Conservation (phyloP, 148 eudicot genomes). For the Fagopyrum esculentum region DNA sequence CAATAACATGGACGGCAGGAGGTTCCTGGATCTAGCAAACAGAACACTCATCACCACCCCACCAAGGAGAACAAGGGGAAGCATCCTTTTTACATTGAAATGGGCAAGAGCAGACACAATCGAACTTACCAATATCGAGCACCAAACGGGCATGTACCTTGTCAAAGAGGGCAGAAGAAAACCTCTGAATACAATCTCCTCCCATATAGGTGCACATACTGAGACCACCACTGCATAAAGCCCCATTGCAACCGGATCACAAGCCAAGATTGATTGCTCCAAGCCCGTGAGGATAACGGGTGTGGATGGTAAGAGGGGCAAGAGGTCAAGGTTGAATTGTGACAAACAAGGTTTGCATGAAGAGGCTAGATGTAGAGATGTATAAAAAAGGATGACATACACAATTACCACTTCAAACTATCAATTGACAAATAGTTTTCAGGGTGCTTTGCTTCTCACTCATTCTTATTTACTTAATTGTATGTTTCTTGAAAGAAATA, state of each 20-base stretch:
- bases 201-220: conserved; percentile 83
- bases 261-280: conserved; percentile 69
- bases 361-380: background rate
- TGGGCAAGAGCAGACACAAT: conserved; percentile 80
- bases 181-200: conserved; percentile 74
- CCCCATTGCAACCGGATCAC: conserved; percentile 77
- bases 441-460: background rate
- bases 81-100: conserved; percentile 74
- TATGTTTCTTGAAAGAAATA: background rate
- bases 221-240: conserved; percentile 60
- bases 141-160: conserved; percentile 81
- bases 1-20: conserved; percentile 67
- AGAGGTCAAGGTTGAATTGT: conserved; percentile 64
- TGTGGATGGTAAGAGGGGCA: conserved; percentile 59
- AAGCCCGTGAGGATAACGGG: conserved; percentile 65
- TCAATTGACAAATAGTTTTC: background rate
- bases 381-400: background rate
- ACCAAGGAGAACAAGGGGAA: conserved; percentile 65
- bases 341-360: no score
- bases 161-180: conserved; percentile 87
- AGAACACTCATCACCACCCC: conserved; percentile 77
- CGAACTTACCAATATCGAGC: conserved; percentile 65
- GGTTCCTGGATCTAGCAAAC: conserved; percentile 68
- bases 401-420: background rate
- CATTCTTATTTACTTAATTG: background rate